A percentile compares a stretch with the other conserved stretches of the same genome.
Conservation (phyloP, 495 filamentous ascomycete species). For the Tuber umbilicatum region DNA sequence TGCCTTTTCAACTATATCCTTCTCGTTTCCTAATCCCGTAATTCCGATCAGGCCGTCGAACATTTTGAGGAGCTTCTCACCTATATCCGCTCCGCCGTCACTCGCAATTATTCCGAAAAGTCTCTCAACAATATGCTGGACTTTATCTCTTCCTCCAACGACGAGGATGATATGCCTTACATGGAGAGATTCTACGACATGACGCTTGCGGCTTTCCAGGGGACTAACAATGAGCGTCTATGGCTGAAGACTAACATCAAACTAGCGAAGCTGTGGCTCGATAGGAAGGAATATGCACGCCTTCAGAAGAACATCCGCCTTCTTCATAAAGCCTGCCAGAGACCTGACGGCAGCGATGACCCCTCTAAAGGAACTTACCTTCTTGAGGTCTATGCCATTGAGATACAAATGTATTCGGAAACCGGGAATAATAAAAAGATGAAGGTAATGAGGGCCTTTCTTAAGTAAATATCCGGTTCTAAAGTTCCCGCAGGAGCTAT, state of each 20-base stretch:
- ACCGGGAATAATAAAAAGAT: constrained; percentile 95
- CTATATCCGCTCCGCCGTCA: constrained; percentile 94
- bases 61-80: constrained; percentile 93
- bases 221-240: constrained; percentile 91
- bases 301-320: constrained; percentile 79
- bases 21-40: constrained; percentile 2
- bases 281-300: constrained; percentile 77
- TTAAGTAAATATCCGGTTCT: neutral
- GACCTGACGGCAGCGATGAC: constrained; percentile 83
- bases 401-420: constrained; percentile 98
- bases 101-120: constrained; percentile 97
- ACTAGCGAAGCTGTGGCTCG: constrained; percentile 80
- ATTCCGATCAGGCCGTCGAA: constrained; percentile 66
- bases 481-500: constrained; percentile 53
- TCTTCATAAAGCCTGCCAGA: constrained; percentile 82
- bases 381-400: constrained; percentile 89
- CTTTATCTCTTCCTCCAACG: constrained; percentile 70
- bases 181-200: constrained; percentile 95
- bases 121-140: constrained; percentile 99
- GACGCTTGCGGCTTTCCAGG: constrained; percentile 90
- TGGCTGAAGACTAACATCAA: constrained; percentile 99
- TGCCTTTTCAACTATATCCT: neutral
- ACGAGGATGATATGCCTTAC: constrained; percentile 67
- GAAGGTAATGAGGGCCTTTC: constrained; percentile 51
- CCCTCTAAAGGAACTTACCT: constrained; percentile 94